Conservation (phyloP, 305 asterid genomes). For the Fraxinus velutina region DNA sequence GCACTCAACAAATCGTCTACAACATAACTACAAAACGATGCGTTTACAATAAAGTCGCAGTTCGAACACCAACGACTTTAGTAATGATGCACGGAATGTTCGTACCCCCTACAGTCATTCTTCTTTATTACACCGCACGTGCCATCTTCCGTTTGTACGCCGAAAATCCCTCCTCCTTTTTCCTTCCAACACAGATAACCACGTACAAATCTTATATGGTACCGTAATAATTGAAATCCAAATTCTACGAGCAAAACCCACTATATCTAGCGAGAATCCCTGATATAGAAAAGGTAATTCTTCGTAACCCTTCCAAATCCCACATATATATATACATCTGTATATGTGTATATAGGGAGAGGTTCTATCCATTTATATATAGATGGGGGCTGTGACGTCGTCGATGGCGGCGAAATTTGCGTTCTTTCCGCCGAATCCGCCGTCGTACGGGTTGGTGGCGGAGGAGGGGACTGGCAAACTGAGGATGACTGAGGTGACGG, state of each 20-base stretch:
- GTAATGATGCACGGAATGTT: conserved; percentile 22
- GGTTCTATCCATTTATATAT: not conserved
- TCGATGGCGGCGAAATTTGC: conserved; percentile 96
- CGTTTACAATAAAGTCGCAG: not conserved
- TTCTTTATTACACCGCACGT: conserved; percentile 40
- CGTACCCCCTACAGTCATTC: conserved; percentile 26
- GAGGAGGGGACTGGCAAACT: conserved; percentile 60
- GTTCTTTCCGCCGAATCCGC: conserved; percentile 89
- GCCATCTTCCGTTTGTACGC: conserved; percentile 46
- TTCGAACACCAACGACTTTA: not conserved
- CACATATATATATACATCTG: not conserved
- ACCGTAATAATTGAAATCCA: conserved; percentile 22
- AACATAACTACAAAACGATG: not conserved
- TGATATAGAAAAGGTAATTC: not conserved
- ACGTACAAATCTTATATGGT: conserved; percentile 14
- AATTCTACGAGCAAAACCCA: conserved; percentile 17
- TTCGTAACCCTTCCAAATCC: not conserved
- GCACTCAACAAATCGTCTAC: not conserved
- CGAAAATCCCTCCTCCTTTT: conserved; percentile 52
- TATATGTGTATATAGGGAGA: not conserved
- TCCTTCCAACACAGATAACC: conserved; percentile 12
- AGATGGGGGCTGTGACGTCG: conserved; percentile 93
- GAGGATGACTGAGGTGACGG: conserved; percentile 78
- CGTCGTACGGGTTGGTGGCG: conserved; percentile 64
- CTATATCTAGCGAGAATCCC: conserved; percentile 1